Evolutionary conservation across 352 stramenopile species (phyloP), one percentile per base, ranked within the genome.

Genomic region (Globisporangium emineosum): DNA sequence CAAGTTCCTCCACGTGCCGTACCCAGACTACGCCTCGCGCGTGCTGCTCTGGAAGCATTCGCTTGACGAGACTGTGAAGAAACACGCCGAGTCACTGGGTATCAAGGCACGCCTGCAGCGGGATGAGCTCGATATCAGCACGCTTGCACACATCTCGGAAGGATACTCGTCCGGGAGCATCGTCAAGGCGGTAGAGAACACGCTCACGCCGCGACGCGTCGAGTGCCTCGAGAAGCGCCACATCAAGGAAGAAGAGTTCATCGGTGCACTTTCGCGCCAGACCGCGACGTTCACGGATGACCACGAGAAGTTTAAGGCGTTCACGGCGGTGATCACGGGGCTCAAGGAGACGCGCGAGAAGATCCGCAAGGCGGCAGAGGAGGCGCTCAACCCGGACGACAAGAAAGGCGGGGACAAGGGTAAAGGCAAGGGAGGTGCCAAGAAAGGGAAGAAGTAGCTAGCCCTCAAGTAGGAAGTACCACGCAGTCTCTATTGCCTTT

Each of bases 1-100:
- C 69, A 97, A 96, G 65, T 95, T 95, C 54, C 64, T 98, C 2
- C 96, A 97, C 66, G 75, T 98, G 40, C 93, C 95, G 49, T 96
- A 93, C 63, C 91, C 92, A 7, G 90, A 98, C 73, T 97, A 98
- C 66, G 73, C 90, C 12, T 93, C 90, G 42, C 82, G 94, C 19
- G 74, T 96, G 33, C 70, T 97, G 62, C 71, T 98, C 8, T 98
- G 95, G 95, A 86, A 91, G 56, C 62, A 90, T 19, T 79, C 84
- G 33, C 72, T 98, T 35, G 66, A 81, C 13, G 64, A 70, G 23
- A 81, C 76, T 2, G 77, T 97, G 23, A 60, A 71, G 6, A 45
- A 51, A 10, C 72, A 85, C 67, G 64, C 72, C 29, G 55, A 72
- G 8, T 64, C 72, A 23, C 58, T 79, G 13, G 68, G 66, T 3